These are phyloP conservation scores for Serendipita indica DNA, from an alignment of 768 basidiomycete species.

Conservation along the genomic window DNA sequence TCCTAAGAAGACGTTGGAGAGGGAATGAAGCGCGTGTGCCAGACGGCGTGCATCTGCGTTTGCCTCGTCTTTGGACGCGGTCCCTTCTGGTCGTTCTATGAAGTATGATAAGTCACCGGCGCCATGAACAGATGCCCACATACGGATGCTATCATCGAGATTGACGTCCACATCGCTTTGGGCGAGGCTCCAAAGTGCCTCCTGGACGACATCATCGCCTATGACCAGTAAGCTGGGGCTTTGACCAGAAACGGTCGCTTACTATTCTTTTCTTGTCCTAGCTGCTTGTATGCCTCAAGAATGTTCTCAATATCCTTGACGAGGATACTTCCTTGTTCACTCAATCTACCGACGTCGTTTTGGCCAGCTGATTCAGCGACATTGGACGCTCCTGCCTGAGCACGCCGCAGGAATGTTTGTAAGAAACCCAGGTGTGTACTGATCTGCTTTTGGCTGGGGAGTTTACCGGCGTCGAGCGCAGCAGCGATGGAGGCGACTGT, in stretches of 20 bases:
- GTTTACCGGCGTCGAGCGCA: slow-evolving; percentile 55
- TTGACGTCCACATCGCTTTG: slow-evolving; percentile 36
- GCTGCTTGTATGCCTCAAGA: slow-evolving; percentile 41
- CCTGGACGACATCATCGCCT: slow-evolving; percentile 54
- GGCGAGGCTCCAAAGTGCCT: slow-evolving; percentile 49
- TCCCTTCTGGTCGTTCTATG: slow-evolving; percentile 24
- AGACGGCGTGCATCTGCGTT: slow-evolving; percentile 36
- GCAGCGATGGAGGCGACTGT: slow-evolving; percentile 45
- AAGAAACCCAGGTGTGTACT: too few relatives aligned
- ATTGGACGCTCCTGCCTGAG: too few relatives aligned
- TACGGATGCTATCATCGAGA: slow-evolving; percentile 20
- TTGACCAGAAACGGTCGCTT: not conserved
- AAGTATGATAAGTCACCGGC: not conserved
- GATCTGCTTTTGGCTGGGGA: slow-evolving; percentile 47
- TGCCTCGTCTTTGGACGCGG: slow-evolving; percentile 36
- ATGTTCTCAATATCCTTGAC: slow-evolving; percentile 36
- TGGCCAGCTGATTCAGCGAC: too few relatives aligned
- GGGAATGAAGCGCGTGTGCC: slow-evolving; percentile 33
- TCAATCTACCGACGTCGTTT: too few relatives aligned
- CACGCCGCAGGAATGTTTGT: too few relatives aligned
- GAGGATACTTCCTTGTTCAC: slow-evolving; percentile 38
- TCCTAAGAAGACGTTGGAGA: slow-evolving; percentile 39
- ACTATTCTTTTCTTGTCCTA: slow-evolving; percentile 47
- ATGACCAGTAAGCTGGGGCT: not conserved
- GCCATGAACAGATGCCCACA: not conserved